Conservation (phyloP, 345 rosid species). For the Populus deltoides region DNA sequence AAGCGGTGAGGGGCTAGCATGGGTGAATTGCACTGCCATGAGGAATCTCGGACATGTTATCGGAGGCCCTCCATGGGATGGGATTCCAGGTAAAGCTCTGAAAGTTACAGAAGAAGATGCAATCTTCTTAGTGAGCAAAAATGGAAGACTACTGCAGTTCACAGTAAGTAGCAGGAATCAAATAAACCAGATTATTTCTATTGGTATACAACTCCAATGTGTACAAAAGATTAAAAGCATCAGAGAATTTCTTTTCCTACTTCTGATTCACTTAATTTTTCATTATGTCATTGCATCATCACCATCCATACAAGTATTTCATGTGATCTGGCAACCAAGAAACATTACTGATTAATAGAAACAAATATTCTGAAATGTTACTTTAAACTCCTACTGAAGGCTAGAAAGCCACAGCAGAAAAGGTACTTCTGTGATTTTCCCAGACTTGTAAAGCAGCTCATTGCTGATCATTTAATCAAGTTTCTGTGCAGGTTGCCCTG, state of each 20-base stretch:
- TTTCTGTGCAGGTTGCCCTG: constrained; percentile 44
- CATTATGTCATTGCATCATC: background rate
- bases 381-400: background rate
- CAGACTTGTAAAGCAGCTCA: background rate
- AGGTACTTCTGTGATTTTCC: background rate
- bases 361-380: background rate
- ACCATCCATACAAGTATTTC: background rate
- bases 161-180: constrained; percentile 40
- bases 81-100: constrained; percentile 45
- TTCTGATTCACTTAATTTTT: background rate
- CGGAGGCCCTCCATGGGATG: constrained; percentile 70
- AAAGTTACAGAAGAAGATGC: constrained; percentile 57
- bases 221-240: background rate
- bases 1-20: constrained; percentile 37
- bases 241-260: background rate
- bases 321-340: background rate
- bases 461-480: background rate
- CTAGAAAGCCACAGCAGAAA: background rate
- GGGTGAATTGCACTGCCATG: constrained; percentile 67
- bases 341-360: background rate
- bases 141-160: constrained; percentile 59
- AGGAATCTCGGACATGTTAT: constrained; percentile 47
- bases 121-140: constrained; percentile 59
- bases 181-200: background rate
- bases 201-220: background rate